Evolutionary conservation across 2,329 filamentous ascomycete genomes (phyloP).

Genomic region (Colletotrichum magnum): DNA sequence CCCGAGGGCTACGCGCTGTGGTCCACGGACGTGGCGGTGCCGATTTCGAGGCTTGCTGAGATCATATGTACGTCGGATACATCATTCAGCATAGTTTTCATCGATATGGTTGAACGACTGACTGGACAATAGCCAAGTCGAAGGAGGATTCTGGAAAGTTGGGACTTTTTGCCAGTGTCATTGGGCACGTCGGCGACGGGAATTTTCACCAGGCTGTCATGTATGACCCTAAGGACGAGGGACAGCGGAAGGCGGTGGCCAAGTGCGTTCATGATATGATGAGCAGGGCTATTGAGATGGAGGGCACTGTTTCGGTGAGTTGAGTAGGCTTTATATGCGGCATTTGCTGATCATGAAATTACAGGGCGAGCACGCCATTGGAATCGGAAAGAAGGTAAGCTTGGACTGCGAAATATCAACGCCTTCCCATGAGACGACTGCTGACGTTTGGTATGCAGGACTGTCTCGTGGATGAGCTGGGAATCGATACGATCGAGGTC

Average conservation of each 20-base stretch:
- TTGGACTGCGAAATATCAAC: slow-evolving; percentile 49
- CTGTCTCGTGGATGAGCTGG: slow-evolving; percentile 74
- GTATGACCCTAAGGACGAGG: slow-evolving; percentile 61
- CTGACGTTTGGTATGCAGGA: slow-evolving; percentile 43
- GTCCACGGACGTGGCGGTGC: slow-evolving; percentile 87
- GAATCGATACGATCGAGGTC: slow-evolving; percentile 72
- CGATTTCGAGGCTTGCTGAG: slow-evolving; percentile 78
- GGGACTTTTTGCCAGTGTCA: slow-evolving; percentile 75
- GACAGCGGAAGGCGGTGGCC: slow-evolving; percentile 66
- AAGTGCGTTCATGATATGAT: slow-evolving; percentile 78
- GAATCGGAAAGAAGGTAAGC: slow-evolving; percentile 78
- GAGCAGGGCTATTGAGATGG: slow-evolving; percentile 76
- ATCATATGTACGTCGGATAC: slow-evolving; percentile 66
- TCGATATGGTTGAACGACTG: background rate
- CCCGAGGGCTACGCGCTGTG: slow-evolving; percentile 75
- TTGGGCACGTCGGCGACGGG: slow-evolving; percentile 81
- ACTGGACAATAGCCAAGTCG: slow-evolving; percentile 64
- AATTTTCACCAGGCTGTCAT: slow-evolving; percentile 75
- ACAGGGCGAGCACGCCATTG: slow-evolving; percentile 77
- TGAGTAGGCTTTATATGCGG: too few species aligned
- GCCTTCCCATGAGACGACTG: background rate
- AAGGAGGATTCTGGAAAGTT: slow-evolving; percentile 75
- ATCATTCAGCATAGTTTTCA: rapidly evolving
- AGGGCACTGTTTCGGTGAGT: slow-evolving; percentile 76
- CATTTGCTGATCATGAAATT: too few species aligned